Base-by-base conservation (phyloP, 2,329 filamentous ascomycete genomes). In the Monilinia fructicola region DNA sequence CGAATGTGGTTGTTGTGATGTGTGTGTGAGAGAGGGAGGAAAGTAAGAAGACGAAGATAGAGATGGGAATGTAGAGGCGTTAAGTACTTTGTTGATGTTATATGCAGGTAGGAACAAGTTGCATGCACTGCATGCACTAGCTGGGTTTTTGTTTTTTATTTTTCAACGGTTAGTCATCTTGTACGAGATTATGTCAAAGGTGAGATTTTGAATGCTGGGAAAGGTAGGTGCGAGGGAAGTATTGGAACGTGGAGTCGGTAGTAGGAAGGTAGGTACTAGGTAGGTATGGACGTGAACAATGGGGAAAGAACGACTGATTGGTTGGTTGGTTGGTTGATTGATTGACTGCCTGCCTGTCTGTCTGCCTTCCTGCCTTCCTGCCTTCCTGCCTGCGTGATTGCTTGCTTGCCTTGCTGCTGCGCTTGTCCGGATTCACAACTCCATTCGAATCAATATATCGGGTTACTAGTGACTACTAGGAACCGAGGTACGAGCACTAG, bases 1-100 rank as follows among this genome's bases (percentile, higher is more conserved):
- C 64, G 64, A 66, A n/a, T 40, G 56, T 63, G 64, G 42, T 63
- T 61, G 35, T 62, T 54, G 42, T 65, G 40, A 56, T 40, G 50
- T 23, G 26, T 50, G 35, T 14, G 44, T 42, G n/a, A 50, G 23
- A 18, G n/a, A 42, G 44, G 35, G 38, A 31, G 9, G 46, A 23
- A 21, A 21, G 42, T 10, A 21, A 35, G 31, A n/a, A 10, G 54
- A 46, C 40, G 31, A 46, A 31, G 64, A 54, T 52, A 44, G 55
- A 31, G 64, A 54, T 52, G 53, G 55, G 38, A 31, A 54, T 21
- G 58, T 14, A 11, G 28, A 60, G 42, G 11, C 23, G 12, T 60
- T 60, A 60, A 65, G 46, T 60, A 65, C 6, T 44, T 48, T 23
- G 48, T 40, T 7, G 44, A 35, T 21, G 6, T 38, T 6, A 23